phyloP scores from a whole-genome alignment of 2,329 filamentous ascomycete species.

The Ascochyta pisi region DNA sequence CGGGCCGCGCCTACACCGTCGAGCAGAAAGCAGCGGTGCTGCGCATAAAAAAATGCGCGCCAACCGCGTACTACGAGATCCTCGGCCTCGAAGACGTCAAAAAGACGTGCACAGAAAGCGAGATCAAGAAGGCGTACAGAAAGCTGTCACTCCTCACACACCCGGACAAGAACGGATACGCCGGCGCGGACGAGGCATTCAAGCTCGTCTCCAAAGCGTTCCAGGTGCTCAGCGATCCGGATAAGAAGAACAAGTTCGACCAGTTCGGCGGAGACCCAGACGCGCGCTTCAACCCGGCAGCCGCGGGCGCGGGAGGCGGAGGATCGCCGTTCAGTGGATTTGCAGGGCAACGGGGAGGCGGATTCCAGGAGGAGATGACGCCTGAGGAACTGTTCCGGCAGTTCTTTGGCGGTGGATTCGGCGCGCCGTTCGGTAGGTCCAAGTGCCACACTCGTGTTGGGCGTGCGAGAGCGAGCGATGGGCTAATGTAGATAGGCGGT shows the following conservation, averaged over 20 bases:
- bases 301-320: conserved; percentile 51
- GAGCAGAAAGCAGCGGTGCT: conserved; percentile 93
- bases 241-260: conserved; percentile 90
- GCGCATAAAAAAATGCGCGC: conserved; percentile 81
- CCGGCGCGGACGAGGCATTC: conserved; percentile 95
- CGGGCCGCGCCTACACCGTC: conserved; percentile 78
- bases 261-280: conserved; percentile 92
- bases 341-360: conserved; percentile 60
- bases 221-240: conserved; percentile 87
- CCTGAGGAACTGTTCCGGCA: conserved; percentile 96
- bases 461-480: conserved; percentile 7
- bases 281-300: conserved; percentile 74
- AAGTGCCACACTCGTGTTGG: conserved; percentile 13
- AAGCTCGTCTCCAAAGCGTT: conserved; percentile 97
- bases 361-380: conserved; percentile 90
- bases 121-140: conserved; percentile 98
- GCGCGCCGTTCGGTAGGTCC: conserved; percentile 70
- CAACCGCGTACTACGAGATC: conserved; percentile 96
- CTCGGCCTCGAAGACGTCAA: conserved; percentile 72
- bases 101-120: conserved; percentile 73
- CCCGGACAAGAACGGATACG: conserved; percentile 98
- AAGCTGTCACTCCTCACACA: conserved; percentile 94
- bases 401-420: conserved; percentile 84
- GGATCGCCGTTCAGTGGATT: conserved; percentile 71
- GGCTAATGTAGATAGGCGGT: conserved; percentile 51